Evolutionary conservation across 1,139 yeast genomes (phyloP).

Genomic region (Blastobotrys serpentis): DNA sequence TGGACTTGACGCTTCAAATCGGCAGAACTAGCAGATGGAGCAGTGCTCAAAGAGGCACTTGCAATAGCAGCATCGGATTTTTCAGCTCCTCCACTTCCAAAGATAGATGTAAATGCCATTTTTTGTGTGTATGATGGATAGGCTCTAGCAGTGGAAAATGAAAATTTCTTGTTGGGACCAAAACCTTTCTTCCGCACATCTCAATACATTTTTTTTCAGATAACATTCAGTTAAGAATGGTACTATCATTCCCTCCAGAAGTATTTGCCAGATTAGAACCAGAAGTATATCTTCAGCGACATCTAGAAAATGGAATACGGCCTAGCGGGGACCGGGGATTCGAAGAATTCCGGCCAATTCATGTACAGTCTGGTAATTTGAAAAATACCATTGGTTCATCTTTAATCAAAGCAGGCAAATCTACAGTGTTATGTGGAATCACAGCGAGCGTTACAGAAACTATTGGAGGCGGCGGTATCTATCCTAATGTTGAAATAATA

Average conservation of each 20-base stretch:
- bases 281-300: slow-evolving; percentile 76
- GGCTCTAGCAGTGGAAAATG: neutral
- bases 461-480: slow-evolving; percentile 47
- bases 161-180: neutral
- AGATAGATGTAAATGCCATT: slow-evolving; percentile 39
- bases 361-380: slow-evolving; percentile 35
- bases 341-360: slow-evolving; percentile 66
- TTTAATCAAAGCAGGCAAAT: slow-evolving; percentile 69
- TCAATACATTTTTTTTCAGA: neutral
- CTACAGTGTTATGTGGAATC: slow-evolving; percentile 72
- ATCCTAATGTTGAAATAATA: slow-evolving; percentile 77
- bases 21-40: slow-evolving; percentile 35
- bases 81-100: slow-evolving; percentile 40
- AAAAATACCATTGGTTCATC: slow-evolving; percentile 58
- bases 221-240: neutral
- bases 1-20: slow-evolving; percentile 61
- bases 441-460: slow-evolving; percentile 60
- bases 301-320: slow-evolving; percentile 75
- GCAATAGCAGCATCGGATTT: slow-evolving; percentile 29
- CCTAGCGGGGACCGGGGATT: slow-evolving; percentile 54
- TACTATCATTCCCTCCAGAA: slow-evolving; percentile 67
- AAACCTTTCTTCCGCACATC: neutral
- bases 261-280: slow-evolving; percentile 85
- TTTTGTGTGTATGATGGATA: neutral
- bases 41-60: slow-evolving; percentile 33